Base-by-base conservation (phyloP, 164 flowering plant genomes). In the Nelumbo lutea region DNA sequence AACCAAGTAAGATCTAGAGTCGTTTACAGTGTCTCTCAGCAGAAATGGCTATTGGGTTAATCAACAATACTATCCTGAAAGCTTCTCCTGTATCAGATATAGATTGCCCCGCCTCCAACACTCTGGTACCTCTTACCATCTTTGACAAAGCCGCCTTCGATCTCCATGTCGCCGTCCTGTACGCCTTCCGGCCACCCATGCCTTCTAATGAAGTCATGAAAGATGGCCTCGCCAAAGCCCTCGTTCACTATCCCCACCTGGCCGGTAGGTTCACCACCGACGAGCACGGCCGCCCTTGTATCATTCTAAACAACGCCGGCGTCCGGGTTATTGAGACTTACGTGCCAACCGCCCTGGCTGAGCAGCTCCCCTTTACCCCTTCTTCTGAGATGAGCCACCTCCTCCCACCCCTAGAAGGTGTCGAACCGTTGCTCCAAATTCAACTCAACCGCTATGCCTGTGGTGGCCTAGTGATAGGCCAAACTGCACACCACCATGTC, bases 71-170 rank as follows among this genome's bases (percentile, higher is more conserved):
- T 59, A 65, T 65, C 64, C 42, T 71, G 46, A 64, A 58, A 9
- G 48, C 68, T 9, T 45, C 48, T 44, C 44, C 68, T 10, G 64
- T 68, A 47, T 47, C 73, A 27, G 27, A 27, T 27, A 27, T 27
- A 13, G 9, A 52, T 6, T 3, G 11, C 9, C 46, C 60, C 58
- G 46, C 2, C 10, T 15, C 62, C 13, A 10, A 42, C 45, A 14
- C 46, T 46, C 13, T 41, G 3, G 65, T 72, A 39, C 70, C 77
- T 27, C 77, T 74, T 3, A 74, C 73, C 61, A 74, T 74, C 69
- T 74, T 74, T 15, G 77, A 74, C 53, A 74, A 66, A 65, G 77
- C 77, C n/a, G 72, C 72, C 13, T 69, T 64, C 39, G 77, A 74
- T 69, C 72, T 74, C 61, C 77, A 74, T 66, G 61, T 74, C 2